phyloP scores from a whole-genome alignment of 306 rosid species.

The Echinosophora koreensis region DNA sequence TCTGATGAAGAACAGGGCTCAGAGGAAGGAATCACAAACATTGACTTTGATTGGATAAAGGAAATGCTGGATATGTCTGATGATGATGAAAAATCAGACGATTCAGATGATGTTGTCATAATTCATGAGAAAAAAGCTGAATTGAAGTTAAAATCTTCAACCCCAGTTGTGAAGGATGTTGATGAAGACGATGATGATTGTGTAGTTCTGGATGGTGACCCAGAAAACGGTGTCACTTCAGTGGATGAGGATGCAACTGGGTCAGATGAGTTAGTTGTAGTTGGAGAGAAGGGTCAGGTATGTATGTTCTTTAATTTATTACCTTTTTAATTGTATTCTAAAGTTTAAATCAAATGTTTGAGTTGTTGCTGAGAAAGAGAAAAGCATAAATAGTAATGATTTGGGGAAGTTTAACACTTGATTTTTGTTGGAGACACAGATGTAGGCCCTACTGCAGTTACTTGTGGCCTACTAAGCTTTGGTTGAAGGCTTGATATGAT shows the following conservation, averaged over 20 bases:
- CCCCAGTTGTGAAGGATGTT: conserved; percentile 35
- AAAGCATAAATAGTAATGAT: not conserved
- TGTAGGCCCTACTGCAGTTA: not conserved
- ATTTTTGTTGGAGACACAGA: conserved; percentile 25
- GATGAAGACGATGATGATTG: conserved; percentile 71
- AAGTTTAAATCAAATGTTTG: not conserved
- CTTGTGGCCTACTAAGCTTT: not conserved
- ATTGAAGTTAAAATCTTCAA: conserved; percentile 53
- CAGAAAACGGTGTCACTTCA: conserved; percentile 55
- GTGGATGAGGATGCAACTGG: conserved; percentile 48
- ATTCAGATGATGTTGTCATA: conserved; percentile 63
- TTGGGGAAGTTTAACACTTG: conserved; percentile 14
- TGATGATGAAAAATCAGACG: conserved; percentile 43
- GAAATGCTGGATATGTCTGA: conserved; percentile 52
- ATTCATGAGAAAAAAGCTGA: conserved; percentile 55
- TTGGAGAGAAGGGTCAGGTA: conserved; percentile 91
- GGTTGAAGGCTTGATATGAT: conserved; percentile 4
- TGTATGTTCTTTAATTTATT: conserved; percentile 46
- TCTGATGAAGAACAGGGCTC: conserved; percentile 72
- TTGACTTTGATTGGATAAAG: conserved; percentile 57
- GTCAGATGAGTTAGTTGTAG: conserved; percentile 73
- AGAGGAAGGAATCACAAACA: conserved; percentile 1
- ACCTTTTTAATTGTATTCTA: not conserved
- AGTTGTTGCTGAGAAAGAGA: not conserved
- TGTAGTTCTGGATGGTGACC: conserved; percentile 77